A percentile compares a stretch with the other conserved stretches of the same genome.
These are phyloP conservation scores for Wilcoxina mikolae DNA, from an alignment of 495 filamentous ascomycete genomes.

Conservation along the genomic window DNA sequence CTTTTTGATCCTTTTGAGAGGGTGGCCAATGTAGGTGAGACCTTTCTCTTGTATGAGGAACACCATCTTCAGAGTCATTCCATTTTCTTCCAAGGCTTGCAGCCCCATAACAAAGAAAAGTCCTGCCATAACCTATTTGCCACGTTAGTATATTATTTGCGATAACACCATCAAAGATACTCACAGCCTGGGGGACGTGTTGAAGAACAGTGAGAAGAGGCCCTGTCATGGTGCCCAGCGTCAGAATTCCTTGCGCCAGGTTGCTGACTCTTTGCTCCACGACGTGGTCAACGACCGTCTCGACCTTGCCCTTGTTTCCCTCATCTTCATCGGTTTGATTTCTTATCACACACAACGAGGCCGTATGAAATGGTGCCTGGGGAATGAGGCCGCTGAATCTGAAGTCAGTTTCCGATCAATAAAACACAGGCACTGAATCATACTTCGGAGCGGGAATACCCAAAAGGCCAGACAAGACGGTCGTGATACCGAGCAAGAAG, in stretches of 20 bases:
- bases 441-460: conserved; percentile 76
- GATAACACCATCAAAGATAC: background rate
- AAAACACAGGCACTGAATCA: background rate
- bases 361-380: conserved; percentile 88
- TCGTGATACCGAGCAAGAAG: conserved; percentile 81
- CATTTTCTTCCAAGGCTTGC: conserved; percentile 62
- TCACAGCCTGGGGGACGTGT: conserved; percentile 60
- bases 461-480: conserved; percentile 65
- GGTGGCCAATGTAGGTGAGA: conserved; percentile 50
- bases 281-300: conserved; percentile 52
- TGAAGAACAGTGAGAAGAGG: conserved; percentile 71
- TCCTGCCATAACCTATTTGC: conserved; percentile 52
- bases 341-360: conserved; percentile 59
- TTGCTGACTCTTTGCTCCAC: conserved; percentile 87
- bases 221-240: conserved; percentile 74
- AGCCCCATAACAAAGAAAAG: conserved; percentile 93
- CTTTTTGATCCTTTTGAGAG: conserved; percentile 46
- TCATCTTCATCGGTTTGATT: conserved; percentile 39
- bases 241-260: conserved; percentile 66
- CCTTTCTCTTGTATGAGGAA: conserved; percentile 55
- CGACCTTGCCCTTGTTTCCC: conserved; percentile 46
- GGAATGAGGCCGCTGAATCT: conserved; percentile 55
- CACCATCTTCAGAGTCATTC: conserved; percentile 66
- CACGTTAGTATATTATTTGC: background rate
- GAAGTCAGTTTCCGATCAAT: background rate